Conservation (phyloP, 2,329 filamentous ascomycete species). For the Blumeriella jaapii region DNA sequence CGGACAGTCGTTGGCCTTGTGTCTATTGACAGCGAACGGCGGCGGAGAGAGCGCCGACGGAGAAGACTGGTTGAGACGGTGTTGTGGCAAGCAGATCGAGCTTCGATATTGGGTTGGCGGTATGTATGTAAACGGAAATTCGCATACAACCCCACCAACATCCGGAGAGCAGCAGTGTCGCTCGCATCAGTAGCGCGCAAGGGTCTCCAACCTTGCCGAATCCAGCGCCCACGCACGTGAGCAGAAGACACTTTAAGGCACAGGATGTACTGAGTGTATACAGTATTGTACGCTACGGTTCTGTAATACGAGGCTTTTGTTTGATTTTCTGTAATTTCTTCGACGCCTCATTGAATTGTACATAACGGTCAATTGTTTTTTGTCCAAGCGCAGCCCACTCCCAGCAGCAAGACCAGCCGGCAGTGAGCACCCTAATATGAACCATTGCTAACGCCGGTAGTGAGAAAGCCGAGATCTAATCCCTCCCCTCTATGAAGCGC, state of each 20-base stretch:
- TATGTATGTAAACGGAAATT: conserved; percentile 2
- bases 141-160: conserved; percentile 7
- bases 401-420: background rate
- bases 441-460: conserved; percentile 7
- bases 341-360: too few relatives aligned
- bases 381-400: conserved; percentile 5
- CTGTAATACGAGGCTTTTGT: too few relatives aligned
- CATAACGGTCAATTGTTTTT: conserved; percentile 6
- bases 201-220: background rate
- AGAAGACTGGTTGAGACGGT: too few relatives aligned
- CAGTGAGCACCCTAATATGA: conserved; percentile 4
- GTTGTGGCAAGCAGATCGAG: background rate
- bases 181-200: too few relatives aligned
- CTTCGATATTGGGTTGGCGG: conserved; percentile 1
- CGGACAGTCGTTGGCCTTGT: too few relatives aligned
- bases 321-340: too few relatives aligned
- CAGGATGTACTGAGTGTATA: too few relatives aligned
- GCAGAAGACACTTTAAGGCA: too few relatives aligned
- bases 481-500: conserved; percentile 21
- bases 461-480: conserved; percentile 17
- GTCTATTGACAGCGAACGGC: too few relatives aligned
- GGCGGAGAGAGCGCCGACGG: too few relatives aligned
- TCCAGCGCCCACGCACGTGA: conserved; percentile 2
- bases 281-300: too few relatives aligned
- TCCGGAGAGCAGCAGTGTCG: conserved; percentile 1